Conservation (phyloP, 345 rosid genomes). For the Litchi chinensis region DNA sequence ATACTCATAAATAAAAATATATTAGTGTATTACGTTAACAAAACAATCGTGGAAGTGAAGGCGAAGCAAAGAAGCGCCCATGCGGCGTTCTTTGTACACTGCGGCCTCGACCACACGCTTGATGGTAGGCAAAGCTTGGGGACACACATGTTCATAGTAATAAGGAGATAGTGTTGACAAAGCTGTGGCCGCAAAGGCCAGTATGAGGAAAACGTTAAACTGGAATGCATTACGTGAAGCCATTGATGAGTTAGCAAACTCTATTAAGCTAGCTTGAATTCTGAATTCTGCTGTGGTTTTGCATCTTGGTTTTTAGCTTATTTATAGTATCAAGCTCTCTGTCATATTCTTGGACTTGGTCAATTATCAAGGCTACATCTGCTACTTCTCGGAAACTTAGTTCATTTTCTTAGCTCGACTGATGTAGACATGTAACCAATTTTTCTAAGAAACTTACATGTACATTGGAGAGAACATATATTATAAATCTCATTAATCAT, state of each 20-base stretch:
- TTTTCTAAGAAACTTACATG: no score
- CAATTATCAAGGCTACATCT: neutral
- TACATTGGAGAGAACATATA: no score
- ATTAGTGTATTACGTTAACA: slow-evolving; percentile 49
- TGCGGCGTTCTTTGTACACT: slow-evolving; percentile 47
- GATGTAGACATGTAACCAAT: no score
- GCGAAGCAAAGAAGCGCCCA: slow-evolving; percentile 64
- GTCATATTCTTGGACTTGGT: neutral
- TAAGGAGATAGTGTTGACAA: slow-evolving; percentile 37
- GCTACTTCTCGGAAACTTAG: no score
- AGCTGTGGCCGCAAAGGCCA: slow-evolving; percentile 21
- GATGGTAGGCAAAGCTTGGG: slow-evolving; percentile 44
- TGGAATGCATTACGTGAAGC: neutral
- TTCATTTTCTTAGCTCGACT: no score
- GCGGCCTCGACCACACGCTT: slow-evolving; percentile 39
- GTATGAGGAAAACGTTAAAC: slow-evolving; percentile 17
- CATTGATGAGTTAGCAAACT: slow-evolving; percentile 16
- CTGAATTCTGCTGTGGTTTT: neutral
- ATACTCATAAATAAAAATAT: no score
- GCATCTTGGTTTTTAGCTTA: neutral
- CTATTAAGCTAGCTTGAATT: no score
- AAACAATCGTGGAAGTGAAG: slow-evolving; percentile 74
- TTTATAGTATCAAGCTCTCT: neutral
- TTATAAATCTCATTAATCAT: no score
- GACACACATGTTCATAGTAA: slow-evolving; percentile 56